Evolutionary conservation across 1,284 basidiomycete genomes (phyloP).

Genomic region (Limonomyces culmigenus): DNA sequence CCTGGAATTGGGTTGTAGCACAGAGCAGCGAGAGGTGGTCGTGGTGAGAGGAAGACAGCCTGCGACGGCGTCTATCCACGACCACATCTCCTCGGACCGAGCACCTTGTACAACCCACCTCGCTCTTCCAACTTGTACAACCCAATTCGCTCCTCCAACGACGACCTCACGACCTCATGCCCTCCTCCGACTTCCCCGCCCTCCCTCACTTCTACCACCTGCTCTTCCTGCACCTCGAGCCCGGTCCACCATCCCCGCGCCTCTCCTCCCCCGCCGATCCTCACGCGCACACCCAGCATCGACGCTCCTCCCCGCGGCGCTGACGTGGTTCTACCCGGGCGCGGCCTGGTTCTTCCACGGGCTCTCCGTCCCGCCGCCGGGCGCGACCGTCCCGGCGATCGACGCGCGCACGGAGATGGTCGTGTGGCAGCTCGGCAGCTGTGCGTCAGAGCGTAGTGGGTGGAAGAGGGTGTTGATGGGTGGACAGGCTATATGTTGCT

Average conservation of each 20-base stretch:
- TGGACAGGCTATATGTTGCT: constrained; percentile 60
- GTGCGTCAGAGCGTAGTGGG: constrained; percentile 18
- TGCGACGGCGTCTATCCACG: no score
- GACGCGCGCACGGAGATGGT: constrained; percentile 46
- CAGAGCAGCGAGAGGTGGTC: no score
- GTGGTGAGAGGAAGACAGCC: no score
- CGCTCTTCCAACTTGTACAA: no score
- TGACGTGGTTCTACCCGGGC: constrained; percentile 46
- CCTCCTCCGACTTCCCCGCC: constrained; percentile 38
- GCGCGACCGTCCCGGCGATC: constrained; percentile 17
- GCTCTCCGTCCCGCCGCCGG: constrained; percentile 31
- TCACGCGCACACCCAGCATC: constrained; percentile 32
- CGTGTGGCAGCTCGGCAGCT: constrained; percentile 57
- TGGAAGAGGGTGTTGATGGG: constrained; percentile 1
- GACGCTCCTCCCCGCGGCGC: constrained; percentile 37
- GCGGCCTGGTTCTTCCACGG: constrained; percentile 56
- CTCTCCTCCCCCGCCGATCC: neutral
- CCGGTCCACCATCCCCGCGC: no score
- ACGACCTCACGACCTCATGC: no score
- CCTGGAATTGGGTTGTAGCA: no score
- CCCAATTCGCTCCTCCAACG: no score
- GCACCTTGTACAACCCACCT: no score
- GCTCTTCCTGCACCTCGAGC: constrained; percentile 56
- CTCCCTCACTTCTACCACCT: constrained; percentile 50
- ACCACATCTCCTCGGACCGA: no score